A percentile compares a stretch with the other conserved stretches of the same genome.
Conservation (phyloP, 2,329 filamentous ascomycete species). For the Botrytis aclada region DNA sequence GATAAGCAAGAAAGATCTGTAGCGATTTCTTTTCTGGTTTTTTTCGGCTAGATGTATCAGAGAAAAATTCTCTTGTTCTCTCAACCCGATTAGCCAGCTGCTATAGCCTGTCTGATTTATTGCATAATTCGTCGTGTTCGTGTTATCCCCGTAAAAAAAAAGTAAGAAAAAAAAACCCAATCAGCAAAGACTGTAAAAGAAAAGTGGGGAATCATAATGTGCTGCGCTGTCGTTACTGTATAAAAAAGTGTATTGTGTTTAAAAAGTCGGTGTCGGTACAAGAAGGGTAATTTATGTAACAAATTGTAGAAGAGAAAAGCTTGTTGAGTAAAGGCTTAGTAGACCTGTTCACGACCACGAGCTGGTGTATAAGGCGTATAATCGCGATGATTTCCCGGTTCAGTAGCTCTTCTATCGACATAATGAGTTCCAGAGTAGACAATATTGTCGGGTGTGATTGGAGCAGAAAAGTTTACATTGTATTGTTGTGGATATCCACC, state of each 20-base stretch:
- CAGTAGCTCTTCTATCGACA: slow-evolving; percentile 8
- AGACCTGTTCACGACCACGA: slow-evolving; percentile 1
- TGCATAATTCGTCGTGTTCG: slow-evolving; percentile 6
- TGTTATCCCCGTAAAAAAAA: slow-evolving; percentile 15
- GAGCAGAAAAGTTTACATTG: slow-evolving; percentile 2
- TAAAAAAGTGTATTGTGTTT: slow-evolving; percentile 12
- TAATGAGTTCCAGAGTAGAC: slow-evolving; percentile 1
- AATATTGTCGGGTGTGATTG: slow-evolving; percentile 3
- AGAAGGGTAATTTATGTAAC: slow-evolving; percentile 19
- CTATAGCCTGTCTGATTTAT: background rate
- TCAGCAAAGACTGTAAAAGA: background rate
- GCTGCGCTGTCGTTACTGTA: slow-evolving; percentile 19
- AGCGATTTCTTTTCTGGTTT: background rate
- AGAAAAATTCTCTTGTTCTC: background rate
- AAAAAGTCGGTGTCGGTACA: slow-evolving; percentile 18
- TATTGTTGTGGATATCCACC: background rate
- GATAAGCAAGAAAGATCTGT: background rate
- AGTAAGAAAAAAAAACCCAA: background rate
- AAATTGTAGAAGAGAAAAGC: slow-evolving; percentile 1
- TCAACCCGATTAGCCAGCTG: background rate
- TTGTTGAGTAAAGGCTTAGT: background rate
- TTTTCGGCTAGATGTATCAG: background rate
- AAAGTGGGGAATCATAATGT: slow-evolving; percentile 19
- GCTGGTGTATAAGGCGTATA: background rate
- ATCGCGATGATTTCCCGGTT: slow-evolving; percentile 11